A percentile compares a stretch with the other conserved stretches of the same genome.
phyloP scores from a whole-genome alignment of 805 yeast genomes.

The Metschnikowia reukaufii region DNA sequence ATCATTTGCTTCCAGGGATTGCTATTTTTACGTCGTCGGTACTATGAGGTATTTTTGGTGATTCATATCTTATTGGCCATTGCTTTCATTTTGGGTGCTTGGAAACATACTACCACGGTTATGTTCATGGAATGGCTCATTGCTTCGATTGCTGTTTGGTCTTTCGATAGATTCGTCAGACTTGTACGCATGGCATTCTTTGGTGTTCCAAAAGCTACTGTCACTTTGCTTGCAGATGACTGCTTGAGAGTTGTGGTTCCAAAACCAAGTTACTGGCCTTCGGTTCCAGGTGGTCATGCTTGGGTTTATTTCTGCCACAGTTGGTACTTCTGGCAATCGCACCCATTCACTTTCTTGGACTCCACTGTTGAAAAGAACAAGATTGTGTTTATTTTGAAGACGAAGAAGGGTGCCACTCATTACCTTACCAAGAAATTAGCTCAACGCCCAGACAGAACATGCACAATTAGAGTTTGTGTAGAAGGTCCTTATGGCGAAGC shows the following conservation, averaged over 20 bases:
- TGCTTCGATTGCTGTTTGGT: constrained; percentile 30
- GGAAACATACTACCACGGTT: constrained; percentile 16
- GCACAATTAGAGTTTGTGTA: constrained; percentile 33
- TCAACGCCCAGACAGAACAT: constrained; percentile 29
- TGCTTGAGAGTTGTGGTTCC: constrained; percentile 37
- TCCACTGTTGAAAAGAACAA: constrained; percentile 18
- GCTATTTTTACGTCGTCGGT: constrained; percentile 16
- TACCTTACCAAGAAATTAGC: constrained; percentile 30
- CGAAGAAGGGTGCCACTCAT: constrained; percentile 40
- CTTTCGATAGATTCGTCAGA: constrained; percentile 34
- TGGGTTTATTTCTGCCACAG: constrained; percentile 38
- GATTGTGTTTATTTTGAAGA: constrained; percentile 36
- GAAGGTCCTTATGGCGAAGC: constrained; percentile 76
- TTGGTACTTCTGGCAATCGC: constrained; percentile 43
- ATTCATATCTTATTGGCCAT: constrained; percentile 20
- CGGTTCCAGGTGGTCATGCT: constrained; percentile 43
- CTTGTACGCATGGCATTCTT: constrained; percentile 29
- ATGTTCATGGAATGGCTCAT: constrained; percentile 15
- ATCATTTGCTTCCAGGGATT: constrained; percentile 21
- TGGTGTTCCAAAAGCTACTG: constrained; percentile 36
- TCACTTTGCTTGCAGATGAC: constrained; percentile 34
- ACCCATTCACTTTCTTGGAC: constrained; percentile 40
- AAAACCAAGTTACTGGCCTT: constrained; percentile 37
- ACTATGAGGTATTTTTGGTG: constrained; percentile 19
- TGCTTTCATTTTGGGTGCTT: constrained; percentile 17